Evolutionary conservation across 306 rosid genomes (phyloP).

Genomic region (Malus orientalis): DNA sequence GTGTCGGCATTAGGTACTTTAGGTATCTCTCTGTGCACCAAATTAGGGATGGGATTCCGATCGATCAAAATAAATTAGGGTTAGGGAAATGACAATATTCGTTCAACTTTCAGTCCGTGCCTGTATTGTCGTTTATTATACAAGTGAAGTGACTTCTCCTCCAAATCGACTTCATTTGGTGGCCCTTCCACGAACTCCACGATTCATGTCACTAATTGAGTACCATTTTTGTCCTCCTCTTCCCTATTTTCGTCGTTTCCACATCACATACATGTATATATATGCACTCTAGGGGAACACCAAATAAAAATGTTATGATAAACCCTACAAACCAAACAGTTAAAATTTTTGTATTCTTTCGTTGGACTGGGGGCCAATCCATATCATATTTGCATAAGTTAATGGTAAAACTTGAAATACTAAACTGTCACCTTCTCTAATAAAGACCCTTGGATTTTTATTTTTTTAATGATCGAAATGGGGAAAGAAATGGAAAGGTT

Average conservation of each 20-base stretch:
- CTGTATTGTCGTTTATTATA: not conserved
- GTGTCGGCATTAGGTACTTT: not conserved
- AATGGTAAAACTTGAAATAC: not conserved
- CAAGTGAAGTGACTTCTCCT: not conserved
- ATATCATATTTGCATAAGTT: not conserved
- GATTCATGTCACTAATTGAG: conserved; percentile 18
- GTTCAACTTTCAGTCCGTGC: not conserved
- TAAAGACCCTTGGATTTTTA: not conserved
- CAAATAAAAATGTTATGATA: not conserved
- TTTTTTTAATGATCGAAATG: not conserved
- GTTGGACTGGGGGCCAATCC: not conserved
- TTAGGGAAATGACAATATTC: not conserved
- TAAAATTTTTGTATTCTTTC: not conserved
- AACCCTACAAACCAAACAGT: not conserved
- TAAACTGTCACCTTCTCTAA: not conserved
- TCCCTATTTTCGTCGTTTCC: not conserved
- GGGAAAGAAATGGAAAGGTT: not conserved
- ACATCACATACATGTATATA: not conserved
- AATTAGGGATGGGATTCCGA: not conserved
- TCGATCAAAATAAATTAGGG: not conserved
- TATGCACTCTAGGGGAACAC: not conserved
- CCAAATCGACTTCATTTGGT: conserved; percentile 7
- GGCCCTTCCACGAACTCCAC: conserved; percentile 18
- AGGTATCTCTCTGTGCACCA: not conserved
- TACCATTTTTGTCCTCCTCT: conserved; percentile 10